Evolutionary conservation across 2,329 filamentous ascomycete genomes (phyloP), one percentile per base, ranked within the genome.

Genomic region (Fusarium foetens): DNA sequence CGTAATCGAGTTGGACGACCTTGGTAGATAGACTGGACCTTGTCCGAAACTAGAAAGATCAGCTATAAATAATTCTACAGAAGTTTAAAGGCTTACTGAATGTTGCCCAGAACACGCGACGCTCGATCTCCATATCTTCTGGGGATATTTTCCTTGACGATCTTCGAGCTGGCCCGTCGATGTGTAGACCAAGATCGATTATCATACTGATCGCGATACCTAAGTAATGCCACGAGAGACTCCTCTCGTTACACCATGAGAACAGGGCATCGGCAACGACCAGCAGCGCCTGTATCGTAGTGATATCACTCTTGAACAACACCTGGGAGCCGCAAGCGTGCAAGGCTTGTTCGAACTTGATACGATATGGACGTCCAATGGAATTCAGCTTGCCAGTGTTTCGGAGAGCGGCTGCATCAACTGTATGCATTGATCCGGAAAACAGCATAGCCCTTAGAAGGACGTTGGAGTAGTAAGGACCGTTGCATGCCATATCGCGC

Each of bases 391-490:
- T 42, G 13, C 16, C 11, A 8, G 25, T 7, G 1, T 17, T 61
- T 12, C 19, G 46, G 10, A 48, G 53, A 38, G 43, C 23, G 1
- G 38, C 35, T 6, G 25, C 7, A 1, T 66, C 38, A 8, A n/a
- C 19, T 10, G 67, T 60, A 7, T 70, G 43, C 10, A 48, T 60
- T 1, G 66, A 70, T 0, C 61, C 85, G 70, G 58, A 82, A 81
- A 10, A 85, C 57, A 86, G 83, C 1, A 90, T 85, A 1, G 87
- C 87, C 68, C 89, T 88, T 5, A 90, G 79, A 3, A 90, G 80
- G 4, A 87, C 79, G 49, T 88, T 85, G 1, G 88, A 89, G 67
- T 88, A 90, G 74, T 89, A 89, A 0, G 85, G 86, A 0, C 88
- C 88, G 10, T 81, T 78, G 49, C 84, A 83, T 51, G 86, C 86